A percentile compares a stretch with the other conserved stretches of the same genome.
Conservation (phyloP, 352 stramenopile genomes). For the Pythium monospermum region DNA sequence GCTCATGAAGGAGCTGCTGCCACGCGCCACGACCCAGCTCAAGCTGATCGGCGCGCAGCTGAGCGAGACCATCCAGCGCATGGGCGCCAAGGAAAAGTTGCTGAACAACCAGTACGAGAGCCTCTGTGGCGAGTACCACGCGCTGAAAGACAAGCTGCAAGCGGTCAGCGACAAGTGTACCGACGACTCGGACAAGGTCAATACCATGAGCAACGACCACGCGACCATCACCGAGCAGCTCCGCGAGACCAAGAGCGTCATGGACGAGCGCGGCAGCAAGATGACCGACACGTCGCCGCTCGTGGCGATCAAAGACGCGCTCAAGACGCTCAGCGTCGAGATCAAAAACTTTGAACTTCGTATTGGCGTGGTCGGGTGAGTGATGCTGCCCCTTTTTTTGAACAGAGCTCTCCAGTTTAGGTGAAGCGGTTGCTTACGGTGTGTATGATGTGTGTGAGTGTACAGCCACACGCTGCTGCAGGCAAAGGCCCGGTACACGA, state of each 20-base stretch:
- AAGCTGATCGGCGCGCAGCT: conserved; percentile 56
- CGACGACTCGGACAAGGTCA: conserved; percentile 58
- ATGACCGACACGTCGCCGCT: conserved; percentile 85
- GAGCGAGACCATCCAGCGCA: conserved; percentile 49
- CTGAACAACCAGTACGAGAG: conserved; percentile 81
- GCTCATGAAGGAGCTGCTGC: conserved; percentile 54
- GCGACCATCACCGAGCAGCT: conserved; percentile 69
- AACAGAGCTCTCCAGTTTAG: too few species aligned
- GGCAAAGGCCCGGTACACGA: conserved; percentile 57
- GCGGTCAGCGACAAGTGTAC: conserved; percentile 60
- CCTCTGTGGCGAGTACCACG: conserved; percentile 56
- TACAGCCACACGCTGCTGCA: conserved; percentile 66
- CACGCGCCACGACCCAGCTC: conserved; percentile 51
- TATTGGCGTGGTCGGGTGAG: conserved; percentile 65
- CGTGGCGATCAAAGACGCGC: conserved; percentile 79
- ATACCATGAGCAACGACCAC: conserved; percentile 73
- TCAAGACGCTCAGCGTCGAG: conserved; percentile 67
- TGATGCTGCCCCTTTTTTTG: too few species aligned
- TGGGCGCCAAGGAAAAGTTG: conserved; percentile 69
- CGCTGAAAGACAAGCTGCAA: conserved; percentile 61
- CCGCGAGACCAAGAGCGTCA: conserved; percentile 65
- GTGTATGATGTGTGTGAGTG: too few species aligned
- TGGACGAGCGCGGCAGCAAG: conserved; percentile 78
- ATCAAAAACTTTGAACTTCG: conserved; percentile 83
- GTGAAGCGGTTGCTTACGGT: too few species aligned